Conservation (phyloP, 495 filamentous ascomycete species). For the Beverwykella pulmonaria region DNA sequence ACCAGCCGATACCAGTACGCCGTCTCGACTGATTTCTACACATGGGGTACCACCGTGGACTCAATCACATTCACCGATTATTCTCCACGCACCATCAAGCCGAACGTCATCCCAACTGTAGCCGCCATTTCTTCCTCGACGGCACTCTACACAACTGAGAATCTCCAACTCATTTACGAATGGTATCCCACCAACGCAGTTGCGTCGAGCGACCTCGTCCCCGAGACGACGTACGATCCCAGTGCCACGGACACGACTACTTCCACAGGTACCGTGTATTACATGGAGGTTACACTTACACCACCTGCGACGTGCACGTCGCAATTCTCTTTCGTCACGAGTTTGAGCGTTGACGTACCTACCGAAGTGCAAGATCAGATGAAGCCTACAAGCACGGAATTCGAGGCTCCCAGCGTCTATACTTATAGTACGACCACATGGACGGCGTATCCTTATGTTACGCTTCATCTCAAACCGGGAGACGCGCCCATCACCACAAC, state of each 20-base stretch:
- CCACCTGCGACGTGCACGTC: constrained; percentile 9
- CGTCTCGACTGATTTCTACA: background rate
- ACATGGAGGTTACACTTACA: constrained; percentile 5
- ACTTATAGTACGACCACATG: constrained; percentile 5
- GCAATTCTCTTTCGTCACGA: background rate
- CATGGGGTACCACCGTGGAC: background rate
- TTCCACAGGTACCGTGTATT: background rate
- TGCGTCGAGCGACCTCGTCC: background rate
- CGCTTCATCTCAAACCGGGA: constrained; percentile 11
- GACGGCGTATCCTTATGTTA: background rate
- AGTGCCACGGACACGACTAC: background rate
- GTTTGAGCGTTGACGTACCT: background rate
- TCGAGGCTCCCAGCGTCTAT: constrained; percentile 2
- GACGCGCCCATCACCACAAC: constrained; percentile 13
- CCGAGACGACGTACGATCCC: background rate
- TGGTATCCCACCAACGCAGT: background rate
- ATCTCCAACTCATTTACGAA: constrained; percentile 5
- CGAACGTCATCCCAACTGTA: background rate
- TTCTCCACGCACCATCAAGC: background rate
- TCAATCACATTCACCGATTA: background rate
- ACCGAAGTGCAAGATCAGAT: background rate
- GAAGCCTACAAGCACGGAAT: background rate
- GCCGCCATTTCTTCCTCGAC: background rate
- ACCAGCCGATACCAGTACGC: background rate
- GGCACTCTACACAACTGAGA: background rate